Conservation (phyloP, 176 grass and related monocot species). For the Phoenix roebelenii region DNA sequence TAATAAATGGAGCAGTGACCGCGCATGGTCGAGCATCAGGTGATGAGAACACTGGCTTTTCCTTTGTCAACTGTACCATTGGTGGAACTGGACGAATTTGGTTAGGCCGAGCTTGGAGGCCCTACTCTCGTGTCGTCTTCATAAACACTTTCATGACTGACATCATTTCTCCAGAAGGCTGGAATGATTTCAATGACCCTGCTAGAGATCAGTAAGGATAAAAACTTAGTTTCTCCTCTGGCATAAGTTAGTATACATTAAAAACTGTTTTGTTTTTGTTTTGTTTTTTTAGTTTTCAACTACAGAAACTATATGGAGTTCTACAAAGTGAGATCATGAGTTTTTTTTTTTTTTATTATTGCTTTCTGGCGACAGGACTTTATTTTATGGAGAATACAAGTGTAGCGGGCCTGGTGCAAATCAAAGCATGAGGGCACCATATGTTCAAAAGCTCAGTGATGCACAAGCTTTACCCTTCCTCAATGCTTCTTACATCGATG, state of each 20-base stretch:
- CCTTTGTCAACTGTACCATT: slow-evolving; percentile 61
- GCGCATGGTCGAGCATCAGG: slow-evolving; percentile 41
- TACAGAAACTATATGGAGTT: too few relatives aligned
- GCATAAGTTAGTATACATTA: too few relatives aligned
- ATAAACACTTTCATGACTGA: slow-evolving; percentile 64
- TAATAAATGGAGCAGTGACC: slow-evolving; percentile 52
- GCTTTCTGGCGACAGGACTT: slow-evolving; percentile 28
- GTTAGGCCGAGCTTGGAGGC: slow-evolving; percentile 74
- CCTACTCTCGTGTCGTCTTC: slow-evolving; percentile 62
- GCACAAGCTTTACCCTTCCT: slow-evolving; percentile 58
- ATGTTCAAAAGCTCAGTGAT: slow-evolving; percentile 49
- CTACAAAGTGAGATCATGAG: slow-evolving; percentile 5
- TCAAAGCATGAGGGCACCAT: slow-evolving; percentile 40
- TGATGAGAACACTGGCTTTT: slow-evolving; percentile 60
- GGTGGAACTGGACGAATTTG: slow-evolving; percentile 58
- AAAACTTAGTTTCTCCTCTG: too few relatives aligned
- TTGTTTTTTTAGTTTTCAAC: too few relatives aligned
- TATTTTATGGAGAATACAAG: slow-evolving; percentile 73
- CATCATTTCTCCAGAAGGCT: slow-evolving; percentile 62
- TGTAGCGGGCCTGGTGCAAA: slow-evolving; percentile 70
- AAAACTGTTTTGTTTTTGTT: too few relatives aligned
- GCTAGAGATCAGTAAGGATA: slow-evolving; percentile 56
- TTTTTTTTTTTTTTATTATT: slow-evolving; percentile 5
- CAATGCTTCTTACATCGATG: slow-evolving; percentile 62
- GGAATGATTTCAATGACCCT: slow-evolving; percentile 79